Conservation (phyloP, 208 protist species). For the Crithidia expoeki region DNA sequence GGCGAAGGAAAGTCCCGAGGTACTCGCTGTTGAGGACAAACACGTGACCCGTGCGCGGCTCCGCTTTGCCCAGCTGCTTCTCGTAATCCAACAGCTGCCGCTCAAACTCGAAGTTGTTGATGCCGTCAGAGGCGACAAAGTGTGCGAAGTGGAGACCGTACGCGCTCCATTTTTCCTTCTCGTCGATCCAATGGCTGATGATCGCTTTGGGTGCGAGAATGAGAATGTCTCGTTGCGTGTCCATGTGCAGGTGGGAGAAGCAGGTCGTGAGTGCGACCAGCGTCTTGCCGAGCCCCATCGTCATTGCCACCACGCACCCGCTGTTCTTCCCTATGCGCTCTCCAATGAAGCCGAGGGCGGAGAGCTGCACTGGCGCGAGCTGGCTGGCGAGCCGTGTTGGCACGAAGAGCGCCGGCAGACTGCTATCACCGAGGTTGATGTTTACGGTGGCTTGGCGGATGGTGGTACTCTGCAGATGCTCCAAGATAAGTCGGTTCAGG, state of each 20-base stretch:
- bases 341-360: conserved; percentile 75
- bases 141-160: conserved; percentile 65
- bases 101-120: conserved; percentile 49
- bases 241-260: conserved; percentile 66
- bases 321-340: conserved; percentile 60
- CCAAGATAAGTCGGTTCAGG: conserved; percentile 51
- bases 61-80: conserved; percentile 37
- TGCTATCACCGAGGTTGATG: conserved; percentile 60
- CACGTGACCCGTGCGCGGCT: conserved; percentile 49
- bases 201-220: conserved; percentile 85
- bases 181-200: conserved; percentile 75
- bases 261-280: conserved; percentile 80
- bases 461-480: conserved; percentile 32
- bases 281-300: conserved; percentile 92
- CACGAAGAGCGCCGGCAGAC: conserved; percentile 66
- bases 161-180: conserved; percentile 75
- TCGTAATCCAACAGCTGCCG: conserved; percentile 54
- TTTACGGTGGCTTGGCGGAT: conserved; percentile 53
- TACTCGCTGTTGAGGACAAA: conserved; percentile 86
- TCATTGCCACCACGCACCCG: conserved; percentile 85
- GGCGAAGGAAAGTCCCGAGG: conserved; percentile 48
- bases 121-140: conserved; percentile 66
- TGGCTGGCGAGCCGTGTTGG: conserved; percentile 47
- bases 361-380: conserved; percentile 71
- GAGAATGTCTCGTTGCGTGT: conserved; percentile 60